These are phyloP conservation scores for Sparassis latifolia DNA, from an alignment of 1,284 basidiomycete species.

Conservation along the genomic window DNA sequence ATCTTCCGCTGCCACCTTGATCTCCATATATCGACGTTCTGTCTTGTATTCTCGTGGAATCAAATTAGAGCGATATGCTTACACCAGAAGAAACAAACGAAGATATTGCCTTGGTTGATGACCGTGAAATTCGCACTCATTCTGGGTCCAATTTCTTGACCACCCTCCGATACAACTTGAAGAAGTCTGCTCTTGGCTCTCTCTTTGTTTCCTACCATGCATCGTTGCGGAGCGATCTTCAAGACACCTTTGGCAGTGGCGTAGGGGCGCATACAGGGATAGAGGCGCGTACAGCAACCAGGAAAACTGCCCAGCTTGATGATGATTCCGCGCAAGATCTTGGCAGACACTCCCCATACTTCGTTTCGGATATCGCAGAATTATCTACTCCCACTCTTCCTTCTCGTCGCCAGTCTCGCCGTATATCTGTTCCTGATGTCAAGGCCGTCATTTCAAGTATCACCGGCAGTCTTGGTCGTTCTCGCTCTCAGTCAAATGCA, in stretches of 20 bases:
- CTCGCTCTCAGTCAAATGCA: neutral
- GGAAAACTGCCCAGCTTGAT: no score
- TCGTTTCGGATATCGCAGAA: neutral
- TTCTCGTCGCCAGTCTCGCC: neutral
- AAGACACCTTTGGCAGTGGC: neutral
- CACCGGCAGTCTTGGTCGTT: neutral
- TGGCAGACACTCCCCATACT: neutral
- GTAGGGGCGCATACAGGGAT: no score
- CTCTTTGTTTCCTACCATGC: conserved; percentile 7
- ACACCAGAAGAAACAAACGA: no score
- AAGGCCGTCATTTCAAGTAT: neutral
- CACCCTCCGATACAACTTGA: conserved; percentile 4
- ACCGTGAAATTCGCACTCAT: neutral
- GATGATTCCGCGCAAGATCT: no score
- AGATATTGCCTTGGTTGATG: no score
- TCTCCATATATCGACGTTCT: no score
- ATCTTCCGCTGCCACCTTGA: no score
- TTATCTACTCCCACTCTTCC: neutral
- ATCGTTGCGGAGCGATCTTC: conserved; percentile 1
- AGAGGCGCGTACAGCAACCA: no score
- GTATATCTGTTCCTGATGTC: neutral
- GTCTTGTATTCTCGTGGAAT: no score
- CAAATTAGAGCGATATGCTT: no score
- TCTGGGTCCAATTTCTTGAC: neutral
- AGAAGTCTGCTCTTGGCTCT: conserved; percentile 8